Percentiles rank a stretch among this genome's conserved stretches.
Evolutionary conservation across 2,329 filamentous ascomycete genomes (phyloP).

Genomic region (Apiospora marii): DNA sequence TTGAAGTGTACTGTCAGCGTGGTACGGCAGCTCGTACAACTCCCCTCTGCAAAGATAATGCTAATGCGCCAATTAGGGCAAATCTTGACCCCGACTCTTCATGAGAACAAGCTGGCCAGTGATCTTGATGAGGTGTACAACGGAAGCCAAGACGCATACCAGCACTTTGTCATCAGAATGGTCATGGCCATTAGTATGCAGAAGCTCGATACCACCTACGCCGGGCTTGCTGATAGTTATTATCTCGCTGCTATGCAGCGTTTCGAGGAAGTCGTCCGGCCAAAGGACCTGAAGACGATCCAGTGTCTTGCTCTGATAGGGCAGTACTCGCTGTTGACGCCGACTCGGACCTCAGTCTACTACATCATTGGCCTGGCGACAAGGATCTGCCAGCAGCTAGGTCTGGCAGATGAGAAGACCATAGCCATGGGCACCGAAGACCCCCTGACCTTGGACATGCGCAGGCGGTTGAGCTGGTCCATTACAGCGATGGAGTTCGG

Average conservation of each 20-base stretch:
- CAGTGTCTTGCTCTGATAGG: conserved; percentile 89
- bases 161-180: conserved; percentile 89
- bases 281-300: conserved; percentile 89
- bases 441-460: conserved; percentile 85
- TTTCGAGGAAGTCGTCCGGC: conserved; percentile 81
- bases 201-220: conserved; percentile 87
- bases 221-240: conserved; percentile 93
- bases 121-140: conserved; percentile 84
- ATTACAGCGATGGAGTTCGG: conserved; percentile 89
- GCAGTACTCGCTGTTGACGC: conserved; percentile 91
- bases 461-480: conserved; percentile 87
- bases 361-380: conserved; percentile 91
- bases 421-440: conserved; percentile 73
- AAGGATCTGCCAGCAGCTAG: conserved; percentile 87
- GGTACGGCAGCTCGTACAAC: conserved; percentile 54
- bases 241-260: conserved; percentile 88
- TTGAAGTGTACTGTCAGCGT: conserved; percentile 87
- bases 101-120: conserved; percentile 79
- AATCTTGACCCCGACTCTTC: conserved; percentile 85
- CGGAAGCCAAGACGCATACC: conserved; percentile 78
- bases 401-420: conserved; percentile 87
- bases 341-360: conserved; percentile 90
- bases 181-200: conserved; percentile 95
- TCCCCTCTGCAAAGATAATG: conserved; percentile 26
- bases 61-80: conserved; percentile 68